These are phyloP conservation scores for Nematocida minor DNA, from an alignment of 371 early-diverging fungal genomes.

Conservation along the genomic window DNA sequence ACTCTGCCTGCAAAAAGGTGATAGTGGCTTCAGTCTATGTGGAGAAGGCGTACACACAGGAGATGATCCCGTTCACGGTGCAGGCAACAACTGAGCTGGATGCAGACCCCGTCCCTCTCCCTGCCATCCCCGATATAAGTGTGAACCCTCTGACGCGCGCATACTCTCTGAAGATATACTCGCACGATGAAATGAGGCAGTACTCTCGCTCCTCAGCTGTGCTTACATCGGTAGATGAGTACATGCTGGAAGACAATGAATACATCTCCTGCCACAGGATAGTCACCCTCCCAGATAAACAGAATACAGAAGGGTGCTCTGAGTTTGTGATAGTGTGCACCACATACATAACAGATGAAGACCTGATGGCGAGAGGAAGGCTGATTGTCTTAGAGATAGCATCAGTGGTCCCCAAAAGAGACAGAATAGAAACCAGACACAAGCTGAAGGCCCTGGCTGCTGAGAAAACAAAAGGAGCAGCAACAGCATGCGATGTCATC, in stretches of 20 bases:
- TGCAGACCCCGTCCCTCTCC: neutral
- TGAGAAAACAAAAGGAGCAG: slow-evolving; percentile 83
- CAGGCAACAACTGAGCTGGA: slow-evolving; percentile 45
- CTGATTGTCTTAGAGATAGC: slow-evolving; percentile 83
- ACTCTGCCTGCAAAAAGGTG: neutral
- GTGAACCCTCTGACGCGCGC: slow-evolving; percentile 42
- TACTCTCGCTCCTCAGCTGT: neutral
- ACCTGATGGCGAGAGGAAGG: slow-evolving; percentile 78
- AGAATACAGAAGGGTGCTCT: slow-evolving; percentile 76
- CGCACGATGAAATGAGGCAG: slow-evolving; percentile 16
- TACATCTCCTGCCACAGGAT: slow-evolving; percentile 72
- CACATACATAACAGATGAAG: slow-evolving; percentile 79
- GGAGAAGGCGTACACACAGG: slow-evolving; percentile 31
- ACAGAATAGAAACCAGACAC: slow-evolving; percentile 83
- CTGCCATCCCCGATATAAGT: neutral
- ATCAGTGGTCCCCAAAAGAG: slow-evolving; percentile 87
- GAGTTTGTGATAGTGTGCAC: slow-evolving; percentile 81
- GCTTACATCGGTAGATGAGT: slow-evolving; percentile 22
- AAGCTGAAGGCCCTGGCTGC: slow-evolving; percentile 75
- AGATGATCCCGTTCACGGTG: slow-evolving; percentile 43
- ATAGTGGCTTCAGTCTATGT: slow-evolving; percentile 26
- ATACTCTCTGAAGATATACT: slow-evolving; percentile 48
- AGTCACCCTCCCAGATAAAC: slow-evolving; percentile 76
- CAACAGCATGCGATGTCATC: slow-evolving; percentile 76
- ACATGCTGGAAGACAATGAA: slow-evolving; percentile 68